phyloP scores from a whole-genome alignment of 305 asterid genomes.

The Salvia sclarea region DNA sequence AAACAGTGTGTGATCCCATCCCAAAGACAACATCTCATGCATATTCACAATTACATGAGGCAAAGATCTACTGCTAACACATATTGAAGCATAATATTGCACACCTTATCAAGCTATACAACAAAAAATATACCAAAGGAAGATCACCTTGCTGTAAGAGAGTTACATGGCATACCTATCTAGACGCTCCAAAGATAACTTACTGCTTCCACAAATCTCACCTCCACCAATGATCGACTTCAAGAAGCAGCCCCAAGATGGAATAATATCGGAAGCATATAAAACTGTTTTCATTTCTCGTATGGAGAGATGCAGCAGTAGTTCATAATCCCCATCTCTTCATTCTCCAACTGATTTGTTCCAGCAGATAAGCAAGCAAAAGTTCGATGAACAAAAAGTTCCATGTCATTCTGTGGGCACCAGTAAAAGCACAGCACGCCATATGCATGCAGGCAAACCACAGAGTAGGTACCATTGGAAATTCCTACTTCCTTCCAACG shows the following conservation, averaged over 20 bases:
- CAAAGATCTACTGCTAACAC: background rate
- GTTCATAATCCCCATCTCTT: conserved; percentile 21
- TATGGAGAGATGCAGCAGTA: conserved; percentile 7
- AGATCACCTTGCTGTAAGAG: background rate
- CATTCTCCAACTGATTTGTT: conserved; percentile 28
- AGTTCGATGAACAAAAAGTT: background rate
- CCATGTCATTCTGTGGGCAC: conserved; percentile 5
- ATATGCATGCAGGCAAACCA: background rate
- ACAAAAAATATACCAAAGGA: background rate
- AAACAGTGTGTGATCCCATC: background rate
- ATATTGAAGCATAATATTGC: background rate
- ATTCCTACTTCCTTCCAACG: conserved; percentile 74
- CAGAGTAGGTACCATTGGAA: conserved; percentile 11
- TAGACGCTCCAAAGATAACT: conserved; percentile 4
- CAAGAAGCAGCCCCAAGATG: conserved; percentile 10
- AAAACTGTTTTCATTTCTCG: background rate
- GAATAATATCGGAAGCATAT: conserved; percentile 9
- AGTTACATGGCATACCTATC: conserved; percentile 17
- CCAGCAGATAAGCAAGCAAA: conserved; percentile 22
- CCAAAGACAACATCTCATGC: background rate
- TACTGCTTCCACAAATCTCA: conserved; percentile 6
- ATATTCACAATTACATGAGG: conserved; percentile 5
- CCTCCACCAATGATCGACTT: background rate
- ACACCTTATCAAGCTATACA: background rate
- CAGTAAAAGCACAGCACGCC: background rate